A percentile compares a stretch with the other conserved stretches of the same genome.
Evolutionary conservation across 257 asterid genomes (phyloP).

Genomic region (Voacanga thouarsii): DNA sequence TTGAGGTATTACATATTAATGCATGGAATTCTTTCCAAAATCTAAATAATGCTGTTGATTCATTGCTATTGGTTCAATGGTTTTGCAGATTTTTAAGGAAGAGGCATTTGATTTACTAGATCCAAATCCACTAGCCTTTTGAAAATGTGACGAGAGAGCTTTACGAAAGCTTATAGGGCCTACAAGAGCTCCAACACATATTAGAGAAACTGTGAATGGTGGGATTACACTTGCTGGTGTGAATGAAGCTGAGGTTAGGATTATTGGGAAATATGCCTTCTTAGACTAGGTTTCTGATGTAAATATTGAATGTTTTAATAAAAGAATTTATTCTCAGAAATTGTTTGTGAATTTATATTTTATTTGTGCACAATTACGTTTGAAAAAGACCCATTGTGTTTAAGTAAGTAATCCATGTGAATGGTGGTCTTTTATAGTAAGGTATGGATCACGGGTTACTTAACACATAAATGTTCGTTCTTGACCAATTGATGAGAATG

Average conservation of each 20-base stretch:
- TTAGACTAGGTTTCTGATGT: too few relatives aligned
- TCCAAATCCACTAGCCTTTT: constrained; percentile 29
- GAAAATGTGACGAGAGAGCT: constrained; percentile 36
- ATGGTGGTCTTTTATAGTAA: too few relatives aligned
- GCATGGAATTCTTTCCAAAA: background rate
- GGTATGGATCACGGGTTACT: too few relatives aligned
- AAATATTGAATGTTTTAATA: too few relatives aligned
- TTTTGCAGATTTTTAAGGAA: constrained; percentile 83
- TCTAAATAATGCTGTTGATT: background rate
- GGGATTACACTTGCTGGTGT: constrained; percentile 96
- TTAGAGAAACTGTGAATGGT: constrained; percentile 80
- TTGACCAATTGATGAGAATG: too few relatives aligned
- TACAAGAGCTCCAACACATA: constrained; percentile 85
- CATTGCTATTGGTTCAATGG: background rate
- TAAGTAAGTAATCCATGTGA: too few relatives aligned
- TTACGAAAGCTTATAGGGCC: constrained; percentile 43
- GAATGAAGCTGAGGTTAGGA: constrained; percentile 85
- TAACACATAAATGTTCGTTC: too few relatives aligned
- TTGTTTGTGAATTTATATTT: too few relatives aligned
- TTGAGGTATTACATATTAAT: constrained; percentile 57
- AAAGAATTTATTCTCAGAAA: too few relatives aligned
- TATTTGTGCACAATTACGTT: too few relatives aligned
- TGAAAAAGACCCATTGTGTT: too few relatives aligned
- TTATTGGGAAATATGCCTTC: too few relatives aligned
- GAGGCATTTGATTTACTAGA: constrained; percentile 90